Conservation (phyloP, 352 stramenopile species). For the Pythium monospermum region DNA sequence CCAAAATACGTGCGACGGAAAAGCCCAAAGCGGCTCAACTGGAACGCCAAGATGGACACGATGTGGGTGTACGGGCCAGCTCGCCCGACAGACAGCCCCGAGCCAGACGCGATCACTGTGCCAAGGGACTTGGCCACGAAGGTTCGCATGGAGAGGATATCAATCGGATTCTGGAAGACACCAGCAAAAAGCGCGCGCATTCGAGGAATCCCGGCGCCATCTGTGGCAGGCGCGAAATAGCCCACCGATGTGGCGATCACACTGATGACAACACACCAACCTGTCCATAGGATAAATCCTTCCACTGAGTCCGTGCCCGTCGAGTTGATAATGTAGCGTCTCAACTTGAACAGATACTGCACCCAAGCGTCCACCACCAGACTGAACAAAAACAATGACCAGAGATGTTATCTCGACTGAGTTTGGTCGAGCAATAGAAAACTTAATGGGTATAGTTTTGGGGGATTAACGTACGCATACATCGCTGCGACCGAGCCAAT, state of each 20-base stretch:
- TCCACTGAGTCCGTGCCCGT: slow-evolving; percentile 52
- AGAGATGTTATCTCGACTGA: background rate
- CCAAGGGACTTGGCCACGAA: slow-evolving; percentile 66
- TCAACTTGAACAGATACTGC: slow-evolving; percentile 54
- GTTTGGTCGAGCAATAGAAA: background rate
- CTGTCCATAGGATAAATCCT: slow-evolving; percentile 59
- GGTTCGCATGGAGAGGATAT: slow-evolving; percentile 55
- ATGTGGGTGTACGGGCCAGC: slow-evolving; percentile 75
- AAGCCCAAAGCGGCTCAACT: slow-evolving; percentile 55
- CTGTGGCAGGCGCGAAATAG: slow-evolving; percentile 55
- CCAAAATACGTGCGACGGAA: slow-evolving; percentile 68
- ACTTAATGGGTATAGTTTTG: no score
- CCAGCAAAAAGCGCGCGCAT: slow-evolving; percentile 73
- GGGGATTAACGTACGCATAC: slow-evolving; percentile 41
- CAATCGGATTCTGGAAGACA: slow-evolving; percentile 65
- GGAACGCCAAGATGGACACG: slow-evolving; percentile 65
- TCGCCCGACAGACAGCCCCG: slow-evolving; percentile 61
- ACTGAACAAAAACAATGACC: slow-evolving; percentile 7
- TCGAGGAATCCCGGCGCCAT: slow-evolving; percentile 71
- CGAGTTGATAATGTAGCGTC: slow-evolving; percentile 48
- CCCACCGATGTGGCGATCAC: slow-evolving; percentile 56
- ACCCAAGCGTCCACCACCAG: slow-evolving; percentile 67
- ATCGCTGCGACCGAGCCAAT: slow-evolving; percentile 51
- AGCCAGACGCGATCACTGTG: slow-evolving; percentile 57
- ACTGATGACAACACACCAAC: slow-evolving; percentile 50